Conservation (phyloP, 805 yeast genomes). For the Ogataea paradorogensis region DNA sequence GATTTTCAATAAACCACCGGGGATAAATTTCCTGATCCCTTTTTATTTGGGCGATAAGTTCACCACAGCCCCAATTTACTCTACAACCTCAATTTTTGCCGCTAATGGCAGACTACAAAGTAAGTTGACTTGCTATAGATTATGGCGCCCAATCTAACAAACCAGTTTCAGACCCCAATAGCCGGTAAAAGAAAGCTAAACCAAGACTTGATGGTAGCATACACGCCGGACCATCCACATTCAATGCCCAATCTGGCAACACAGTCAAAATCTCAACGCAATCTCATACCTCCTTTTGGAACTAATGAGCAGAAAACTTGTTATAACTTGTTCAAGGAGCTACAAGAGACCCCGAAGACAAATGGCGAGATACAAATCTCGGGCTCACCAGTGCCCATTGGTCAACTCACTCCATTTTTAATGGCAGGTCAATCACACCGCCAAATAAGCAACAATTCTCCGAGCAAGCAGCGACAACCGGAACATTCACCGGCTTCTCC, state of each 20-base stretch:
- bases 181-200: slow-evolving; percentile 19
- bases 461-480: slow-evolving; percentile 17
- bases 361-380: slow-evolving; percentile 11
- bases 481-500: slow-evolving; percentile 15
- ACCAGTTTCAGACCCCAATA: slow-evolving; percentile 19
- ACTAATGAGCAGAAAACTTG: slow-evolving; percentile 14
- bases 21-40: slow-evolving; percentile 8
- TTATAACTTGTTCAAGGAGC: slow-evolving; percentile 17
- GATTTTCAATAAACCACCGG: neutral
- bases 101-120: slow-evolving; percentile 19
- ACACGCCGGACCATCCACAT: slow-evolving; percentile 22
- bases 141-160: slow-evolving; percentile 15
- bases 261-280: slow-evolving; percentile 15
- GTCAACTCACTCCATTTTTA: slow-evolving; percentile 17
- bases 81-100: neutral
- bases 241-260: slow-evolving; percentile 19
- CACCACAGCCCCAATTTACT: neutral
- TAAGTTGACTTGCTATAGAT: slow-evolving; percentile 4
- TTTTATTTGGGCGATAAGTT: slow-evolving; percentile 9
- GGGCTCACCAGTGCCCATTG: slow-evolving; percentile 19
- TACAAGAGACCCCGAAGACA: slow-evolving; percentile 13
- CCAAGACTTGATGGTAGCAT: slow-evolving; percentile 18
- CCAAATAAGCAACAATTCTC: slow-evolving; percentile 11
- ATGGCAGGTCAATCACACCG: slow-evolving; percentile 17
- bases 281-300: slow-evolving; percentile 13